Evolutionary conservation across 108 stramenopile species (phyloP), one percentile per base, ranked within the genome.

Genomic region (Skeletonema menzelii): DNA sequence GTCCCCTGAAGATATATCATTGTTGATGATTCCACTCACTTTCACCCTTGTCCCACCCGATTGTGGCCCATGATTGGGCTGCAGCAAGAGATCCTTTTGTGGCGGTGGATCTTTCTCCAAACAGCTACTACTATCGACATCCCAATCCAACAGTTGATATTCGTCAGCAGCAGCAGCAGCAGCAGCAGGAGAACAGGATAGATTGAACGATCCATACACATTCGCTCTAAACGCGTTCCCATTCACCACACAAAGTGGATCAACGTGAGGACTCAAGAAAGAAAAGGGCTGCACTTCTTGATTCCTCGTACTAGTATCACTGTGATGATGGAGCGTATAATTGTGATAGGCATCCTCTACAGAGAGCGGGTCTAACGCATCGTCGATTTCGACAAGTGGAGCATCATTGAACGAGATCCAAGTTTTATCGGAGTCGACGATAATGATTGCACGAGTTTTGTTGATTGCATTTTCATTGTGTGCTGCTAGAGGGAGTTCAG

Each of bases 1-100:
- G n/a, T 4, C 40, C 22, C 40, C 30, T 30, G 35, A 68, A 15
- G 56, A 56, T 44, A 28, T 30, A 2, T 5, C 22, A 59, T 31
- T 67, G 37, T 12, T 53, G 49, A 24, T 30, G 1, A 78, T 53
- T 12, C 73, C 77, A 7, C 32, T 74, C 12, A 83, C 82, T 56
- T 56, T 13, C 7, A 83, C 82, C 46, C 61, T 34, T 0, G 75
- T 83, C 1, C 82, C 82, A 11, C 82, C 82, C 38, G 27, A 56
- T 38, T 19, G 62, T 27, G 73, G 72, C 13, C 82, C 82, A 40
- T 83, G 82, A 28, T 60, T 73, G 34, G 82, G 82, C 20, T 44
- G 20, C n/a, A 83, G 38, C 11, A 27, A 12, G 10, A 83, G 62
- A 14, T 42, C 42, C 12, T 69, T 49, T 55, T 68, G 66, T 14